Conservation (phyloP, 2,329 filamentous ascomycete genomes). For the Pestalotiopsis sp. region DNA sequence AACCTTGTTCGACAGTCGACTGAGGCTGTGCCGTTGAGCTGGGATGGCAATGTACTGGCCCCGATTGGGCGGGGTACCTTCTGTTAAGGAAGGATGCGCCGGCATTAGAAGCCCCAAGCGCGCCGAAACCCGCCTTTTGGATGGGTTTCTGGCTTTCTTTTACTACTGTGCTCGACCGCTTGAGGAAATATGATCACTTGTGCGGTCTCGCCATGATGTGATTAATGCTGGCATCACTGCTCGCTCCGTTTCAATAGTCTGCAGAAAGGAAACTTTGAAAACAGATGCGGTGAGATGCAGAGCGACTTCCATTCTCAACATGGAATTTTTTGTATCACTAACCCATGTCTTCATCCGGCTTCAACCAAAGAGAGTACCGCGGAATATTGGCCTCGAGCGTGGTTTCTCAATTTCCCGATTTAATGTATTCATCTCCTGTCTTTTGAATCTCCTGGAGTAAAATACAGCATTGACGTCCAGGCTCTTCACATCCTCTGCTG, state of each 20-base stretch:
- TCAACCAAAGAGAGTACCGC: too few relatives aligned
- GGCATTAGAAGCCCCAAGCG: not conserved
- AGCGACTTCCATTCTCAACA: too few relatives aligned
- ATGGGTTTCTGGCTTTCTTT: not conserved
- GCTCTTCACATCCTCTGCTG: not conserved
- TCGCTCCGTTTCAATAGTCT: not conserved
- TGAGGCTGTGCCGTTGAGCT: slow-evolving; percentile 5
- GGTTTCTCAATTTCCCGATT: too few relatives aligned
- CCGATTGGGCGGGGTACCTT: not conserved
- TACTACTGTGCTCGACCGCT: not conserved
- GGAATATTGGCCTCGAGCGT: too few relatives aligned
- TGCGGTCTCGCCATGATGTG: not conserved
- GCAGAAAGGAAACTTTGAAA: not conserved
- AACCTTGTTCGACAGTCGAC: not conserved
- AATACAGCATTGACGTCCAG: not conserved
- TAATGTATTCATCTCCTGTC: not conserved
- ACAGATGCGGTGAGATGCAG: too few relatives aligned
- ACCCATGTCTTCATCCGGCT: too few relatives aligned
- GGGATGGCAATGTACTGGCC: not conserved
- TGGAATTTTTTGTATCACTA: too few relatives aligned
- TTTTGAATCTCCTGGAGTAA: not conserved
- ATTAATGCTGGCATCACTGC: not conserved
- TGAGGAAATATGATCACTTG: not conserved
- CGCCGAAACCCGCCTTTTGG: not conserved
- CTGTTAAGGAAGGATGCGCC: not conserved